Conservation (phyloP, 306 rosid species). For the Quercus parvula region DNA sequence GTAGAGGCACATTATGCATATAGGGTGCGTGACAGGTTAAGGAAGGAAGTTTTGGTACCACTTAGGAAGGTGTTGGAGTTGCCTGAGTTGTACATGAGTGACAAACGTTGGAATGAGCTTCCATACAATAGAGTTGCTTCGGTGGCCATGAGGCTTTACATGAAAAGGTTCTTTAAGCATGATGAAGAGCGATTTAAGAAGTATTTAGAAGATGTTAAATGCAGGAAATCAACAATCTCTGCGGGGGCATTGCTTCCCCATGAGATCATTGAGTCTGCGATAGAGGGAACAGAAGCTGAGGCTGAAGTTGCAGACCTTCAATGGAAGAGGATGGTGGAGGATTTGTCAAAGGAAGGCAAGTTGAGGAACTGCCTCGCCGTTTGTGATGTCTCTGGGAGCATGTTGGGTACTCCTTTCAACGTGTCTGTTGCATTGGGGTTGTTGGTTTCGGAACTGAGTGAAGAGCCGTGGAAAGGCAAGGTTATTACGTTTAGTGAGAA, state of each 20-base stretch:
- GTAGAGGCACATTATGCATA: constrained; percentile 73
- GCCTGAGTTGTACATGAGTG: constrained; percentile 71
- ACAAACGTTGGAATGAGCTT: constrained; percentile 45
- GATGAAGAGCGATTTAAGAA: constrained; percentile 44
- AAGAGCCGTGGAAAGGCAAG: constrained; percentile 70
- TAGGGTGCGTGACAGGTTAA: constrained; percentile 60
- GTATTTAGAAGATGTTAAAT: constrained; percentile 43
- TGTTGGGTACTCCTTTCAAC: constrained; percentile 49
- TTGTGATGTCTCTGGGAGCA: constrained; percentile 61
- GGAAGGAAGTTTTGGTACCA: constrained; percentile 64
- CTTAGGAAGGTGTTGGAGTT: constrained; percentile 56
- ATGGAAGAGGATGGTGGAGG: constrained; percentile 70
- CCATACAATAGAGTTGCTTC: constrained; percentile 66
- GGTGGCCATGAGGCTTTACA: constrained; percentile 57
- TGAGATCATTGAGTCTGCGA: constrained; percentile 32
- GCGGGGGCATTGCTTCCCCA: constrained; percentile 72
- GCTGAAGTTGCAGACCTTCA: constrained; percentile 57
- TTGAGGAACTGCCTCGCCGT: constrained; percentile 50
- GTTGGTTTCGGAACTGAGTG: constrained; percentile 58
- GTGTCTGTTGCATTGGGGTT: constrained; percentile 61
- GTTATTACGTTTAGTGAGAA: constrained; percentile 43
- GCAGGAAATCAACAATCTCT: constrained; percentile 41
- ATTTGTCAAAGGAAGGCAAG: constrained; percentile 41
- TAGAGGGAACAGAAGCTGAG: too few relatives aligned
- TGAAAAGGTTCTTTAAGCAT: constrained; percentile 47